phyloP scores from a whole-genome alignment of 2,329 filamentous ascomycete genomes.

The Knufia fluminis region DNA sequence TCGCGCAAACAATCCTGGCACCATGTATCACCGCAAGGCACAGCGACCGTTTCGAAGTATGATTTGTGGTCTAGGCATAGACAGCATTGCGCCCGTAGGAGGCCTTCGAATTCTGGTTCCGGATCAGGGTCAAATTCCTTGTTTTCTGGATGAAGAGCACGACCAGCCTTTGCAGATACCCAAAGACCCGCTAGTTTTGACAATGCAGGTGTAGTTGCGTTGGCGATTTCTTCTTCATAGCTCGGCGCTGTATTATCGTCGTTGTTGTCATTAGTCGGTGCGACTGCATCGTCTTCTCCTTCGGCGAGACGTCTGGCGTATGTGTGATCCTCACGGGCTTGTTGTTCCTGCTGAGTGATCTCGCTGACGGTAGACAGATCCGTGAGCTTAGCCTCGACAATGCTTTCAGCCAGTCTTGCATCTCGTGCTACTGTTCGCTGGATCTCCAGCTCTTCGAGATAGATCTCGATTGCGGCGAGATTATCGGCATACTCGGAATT shows the following conservation, averaged over 20 bases:
- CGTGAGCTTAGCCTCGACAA: conserved; percentile 19
- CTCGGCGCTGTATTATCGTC: not conserved
- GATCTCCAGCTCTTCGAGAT: not conserved
- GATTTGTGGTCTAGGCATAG: conserved; percentile 25
- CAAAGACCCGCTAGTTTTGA: not conserved
- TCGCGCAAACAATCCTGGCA: conserved; percentile 40
- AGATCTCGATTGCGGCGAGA: not conserved
- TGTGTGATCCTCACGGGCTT: conserved; percentile 10
- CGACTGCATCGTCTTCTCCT: conserved; percentile 3
- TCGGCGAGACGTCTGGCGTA: not conserved
- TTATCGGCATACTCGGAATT: not conserved
- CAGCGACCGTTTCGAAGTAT: conserved; percentile 23
- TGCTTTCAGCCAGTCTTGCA: conserved; percentile 20
- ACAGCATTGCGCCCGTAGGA: conserved; percentile 15
- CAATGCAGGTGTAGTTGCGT: conserved; percentile 7
- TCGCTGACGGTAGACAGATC: conserved; percentile 7
- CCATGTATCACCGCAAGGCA: conserved; percentile 39
- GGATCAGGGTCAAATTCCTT: not conserved
- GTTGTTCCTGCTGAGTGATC: conserved; percentile 9
- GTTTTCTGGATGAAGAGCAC: not conserved
- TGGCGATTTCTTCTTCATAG: conserved; percentile 5
- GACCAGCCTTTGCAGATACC: conserved; percentile 1
- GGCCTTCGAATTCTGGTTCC: not conserved
- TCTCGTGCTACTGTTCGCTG: not conserved
- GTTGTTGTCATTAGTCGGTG: conserved; percentile 2